Base-by-base conservation (phyloP, 495 filamentous ascomycete genomes). In the Aspergillus sclerotiicarbonarius region DNA sequence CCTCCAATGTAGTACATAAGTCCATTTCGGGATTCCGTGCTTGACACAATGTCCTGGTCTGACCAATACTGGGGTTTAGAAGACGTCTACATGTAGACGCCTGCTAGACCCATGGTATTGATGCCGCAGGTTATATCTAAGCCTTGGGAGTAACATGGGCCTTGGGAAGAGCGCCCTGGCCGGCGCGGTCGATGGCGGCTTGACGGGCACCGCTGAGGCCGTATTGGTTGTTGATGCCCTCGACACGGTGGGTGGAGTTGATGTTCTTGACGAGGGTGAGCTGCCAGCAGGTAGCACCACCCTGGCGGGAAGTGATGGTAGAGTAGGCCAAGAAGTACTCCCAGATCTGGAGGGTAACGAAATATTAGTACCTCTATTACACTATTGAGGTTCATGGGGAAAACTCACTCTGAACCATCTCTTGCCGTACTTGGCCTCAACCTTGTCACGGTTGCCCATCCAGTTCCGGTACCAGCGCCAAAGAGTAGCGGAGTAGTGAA, bases 391-490 rank as follows among this genome's bases (percentile, higher is more conserved):
- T 8, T 3, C 6, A 16, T 1, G 12, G 19, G n/a, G 31, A 49
- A 19, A 4, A 83, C 89, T 80, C 82, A 96, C 91, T 73, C 92
- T 86, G 82, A 91, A 98, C 94, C 94, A 98, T 63, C 90, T 79
- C 61, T 89, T 88, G 62, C 94, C 94, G 71, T 98, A 98, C 82
- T 97, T 98, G 57, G 90, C 91, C 70, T 88, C 82, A 32, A 98
- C 89, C 81, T 96, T 97, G 59, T 96, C 92, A 58, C 84, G 82
- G 82, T 98, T 98, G 71, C 82, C 94, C 72, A 98, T 81, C 94
- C 94, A 98, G 82, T 98, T 98, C 63, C 94, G 82, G 80, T 98
- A 98, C 94, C 94, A 98, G 68, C 90, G 85, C 94, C 94, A 98
- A 45, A 98, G 77, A 33, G 94, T 98, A 51, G 92, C 91, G 35